phyloP scores from a whole-genome alignment of 2,329 filamentous ascomycete species.

The Aspergillus sp. region DNA sequence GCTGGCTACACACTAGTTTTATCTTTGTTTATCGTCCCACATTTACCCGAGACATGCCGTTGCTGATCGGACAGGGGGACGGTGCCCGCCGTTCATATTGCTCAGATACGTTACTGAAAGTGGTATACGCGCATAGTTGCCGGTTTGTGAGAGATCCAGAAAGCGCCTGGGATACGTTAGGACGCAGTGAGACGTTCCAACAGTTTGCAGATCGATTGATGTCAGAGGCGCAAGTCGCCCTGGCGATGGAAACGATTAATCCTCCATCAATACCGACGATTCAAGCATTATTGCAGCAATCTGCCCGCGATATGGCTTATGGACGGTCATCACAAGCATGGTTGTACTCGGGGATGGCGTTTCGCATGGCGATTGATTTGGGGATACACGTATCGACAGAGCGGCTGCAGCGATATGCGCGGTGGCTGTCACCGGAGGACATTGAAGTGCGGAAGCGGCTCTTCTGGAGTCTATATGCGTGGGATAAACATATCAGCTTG shows the following conservation, averaged over 20 bases:
- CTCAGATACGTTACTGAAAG: conserved; percentile 18
- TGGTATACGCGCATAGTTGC: conserved; percentile 4
- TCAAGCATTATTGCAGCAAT: conserved; percentile 23
- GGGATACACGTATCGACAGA: conserved; percentile 20
- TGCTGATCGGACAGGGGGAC: conserved; percentile 2
- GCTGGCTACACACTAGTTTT: conserved; percentile 23
- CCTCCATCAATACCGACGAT: conserved; percentile 21
- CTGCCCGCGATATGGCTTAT: conserved; percentile 21
- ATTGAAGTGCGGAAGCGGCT: conserved; percentile 23
- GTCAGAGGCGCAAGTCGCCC: conserved; percentile 15
- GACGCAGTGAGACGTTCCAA: conserved; percentile 9
- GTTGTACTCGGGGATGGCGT: conserved; percentile 24
- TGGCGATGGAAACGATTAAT: conserved; percentile 21
- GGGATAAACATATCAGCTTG: conserved; percentile 25
- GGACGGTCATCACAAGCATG: conserved; percentile 20
- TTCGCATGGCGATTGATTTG: conserved; percentile 25
- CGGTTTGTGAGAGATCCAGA: conserved; percentile 13
- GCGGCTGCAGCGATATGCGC: conserved; percentile 15
- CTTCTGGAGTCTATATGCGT: conserved; percentile 26
- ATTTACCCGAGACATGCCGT: conserved; percentile 17
- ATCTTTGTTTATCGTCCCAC: conserved; percentile 23
- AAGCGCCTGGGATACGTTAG: conserved; percentile 11
- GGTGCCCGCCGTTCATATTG: conserved; percentile 8
- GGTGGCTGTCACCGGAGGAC: conserved; percentile 20
- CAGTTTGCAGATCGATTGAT: conserved; percentile 6